A percentile compares a stretch with the other conserved stretches of the same genome.
Conservation (phyloP, 139 green algal genomes). For the Chlamydomonas sp. region DNA sequence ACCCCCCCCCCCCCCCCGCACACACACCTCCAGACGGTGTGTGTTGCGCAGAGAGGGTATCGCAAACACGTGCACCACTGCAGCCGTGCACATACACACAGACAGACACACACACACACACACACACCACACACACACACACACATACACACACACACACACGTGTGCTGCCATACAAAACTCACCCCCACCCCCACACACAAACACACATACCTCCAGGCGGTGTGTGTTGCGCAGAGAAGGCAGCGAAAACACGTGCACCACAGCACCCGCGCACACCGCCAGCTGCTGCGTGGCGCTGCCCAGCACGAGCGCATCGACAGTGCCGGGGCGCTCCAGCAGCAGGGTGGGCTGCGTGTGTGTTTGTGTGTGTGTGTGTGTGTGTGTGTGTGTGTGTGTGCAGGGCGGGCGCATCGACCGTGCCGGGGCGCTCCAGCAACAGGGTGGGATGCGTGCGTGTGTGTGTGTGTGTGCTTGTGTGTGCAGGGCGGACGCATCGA, state of each 20-base stretch:
- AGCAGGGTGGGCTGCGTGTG: constrained; percentile 18
- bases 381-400: neutral
- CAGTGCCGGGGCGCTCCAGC: neutral
- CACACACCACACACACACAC: no score
- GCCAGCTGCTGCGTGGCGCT: constrained; percentile 9
- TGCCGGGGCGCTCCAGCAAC: constrained; percentile 4
- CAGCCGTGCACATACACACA: constrained; percentile 11
- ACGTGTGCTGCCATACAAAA: no score
- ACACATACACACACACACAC: no score
- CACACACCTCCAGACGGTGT: constrained; percentile 9
- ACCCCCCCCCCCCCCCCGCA: no score
- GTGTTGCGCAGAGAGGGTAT: constrained; percentile 18
- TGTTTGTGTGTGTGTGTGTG: no score
- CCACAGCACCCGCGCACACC: constrained; percentile 12
- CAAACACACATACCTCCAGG: neutral
- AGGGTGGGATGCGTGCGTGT: constrained; percentile 12
- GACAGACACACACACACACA: no score
- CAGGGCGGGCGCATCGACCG: constrained; percentile 3
- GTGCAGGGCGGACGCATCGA: constrained; percentile 2
- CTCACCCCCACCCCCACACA: no score
- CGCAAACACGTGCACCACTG: constrained; percentile 22
- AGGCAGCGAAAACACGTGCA: constrained; percentile 14
- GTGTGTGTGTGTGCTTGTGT: no score
- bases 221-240: constrained; percentile 5
- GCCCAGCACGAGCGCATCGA: constrained; percentile 4